Conservation (phyloP, 2,329 filamentous ascomycete species). For the Ceratocystis papillata region DNA sequence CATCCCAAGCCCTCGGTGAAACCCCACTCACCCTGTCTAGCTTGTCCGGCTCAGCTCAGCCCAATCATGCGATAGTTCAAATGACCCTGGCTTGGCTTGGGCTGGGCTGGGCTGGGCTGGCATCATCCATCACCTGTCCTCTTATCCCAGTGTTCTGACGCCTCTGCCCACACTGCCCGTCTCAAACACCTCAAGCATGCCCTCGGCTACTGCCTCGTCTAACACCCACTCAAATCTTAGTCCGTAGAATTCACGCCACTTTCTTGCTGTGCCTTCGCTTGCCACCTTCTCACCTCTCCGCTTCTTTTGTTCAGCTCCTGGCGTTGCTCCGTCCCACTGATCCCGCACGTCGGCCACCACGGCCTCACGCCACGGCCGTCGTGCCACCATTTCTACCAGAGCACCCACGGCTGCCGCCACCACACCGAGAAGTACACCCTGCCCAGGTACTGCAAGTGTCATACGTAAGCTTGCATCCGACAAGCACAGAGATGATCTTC, state of each 20-base stretch:
- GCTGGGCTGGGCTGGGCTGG: constrained; percentile 32
- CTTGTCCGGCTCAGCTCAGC: no score
- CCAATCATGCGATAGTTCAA: no score
- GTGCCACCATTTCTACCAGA: constrained; percentile 43
- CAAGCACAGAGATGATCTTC: constrained; percentile 23
- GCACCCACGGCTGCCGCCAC: constrained; percentile 37
- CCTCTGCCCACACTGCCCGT: constrained; percentile 62
- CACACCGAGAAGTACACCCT: constrained; percentile 57
- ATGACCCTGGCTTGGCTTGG: constrained; percentile 19
- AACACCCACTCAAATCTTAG: constrained; percentile 61
- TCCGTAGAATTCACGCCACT: constrained; percentile 62
- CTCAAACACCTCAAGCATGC: constrained; percentile 62
- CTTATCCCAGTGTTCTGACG: constrained; percentile 9
- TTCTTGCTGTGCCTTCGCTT: constrained; percentile 38
- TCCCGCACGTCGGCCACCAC: constrained; percentile 53
- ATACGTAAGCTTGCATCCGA: constrained; percentile 29
- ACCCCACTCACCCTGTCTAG: constrained; percentile 23
- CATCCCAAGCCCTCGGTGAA: constrained; percentile 2
- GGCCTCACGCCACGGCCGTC: constrained; percentile 49
- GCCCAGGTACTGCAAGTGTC: constrained; percentile 54
- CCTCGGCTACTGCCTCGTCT: constrained; percentile 58
- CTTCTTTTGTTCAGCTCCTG: constrained; percentile 38
- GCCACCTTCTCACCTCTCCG: constrained; percentile 42
- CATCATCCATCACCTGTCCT: constrained; percentile 38
- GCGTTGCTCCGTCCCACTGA: constrained; percentile 42